Conservation (phyloP, 306 rosid species). For the Comarum palustre region DNA sequence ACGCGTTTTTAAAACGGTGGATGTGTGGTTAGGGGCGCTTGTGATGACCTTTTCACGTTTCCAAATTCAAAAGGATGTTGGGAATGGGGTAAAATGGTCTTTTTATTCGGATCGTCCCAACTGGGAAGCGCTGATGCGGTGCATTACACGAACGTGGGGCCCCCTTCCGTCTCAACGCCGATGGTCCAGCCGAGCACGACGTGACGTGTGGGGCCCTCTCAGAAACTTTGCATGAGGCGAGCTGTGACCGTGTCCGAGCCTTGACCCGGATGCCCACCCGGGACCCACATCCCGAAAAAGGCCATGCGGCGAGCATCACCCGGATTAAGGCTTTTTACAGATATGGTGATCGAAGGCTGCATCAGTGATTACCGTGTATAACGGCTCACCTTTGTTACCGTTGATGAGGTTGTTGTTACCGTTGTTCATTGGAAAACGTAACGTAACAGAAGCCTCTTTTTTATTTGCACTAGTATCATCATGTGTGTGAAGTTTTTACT, state of each 20-base stretch:
- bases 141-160: constrained; percentile 38
- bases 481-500: too few species aligned
- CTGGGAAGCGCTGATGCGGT: constrained; percentile 34
- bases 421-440: background rate
- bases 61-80: background rate
- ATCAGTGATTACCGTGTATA: constrained; percentile 12
- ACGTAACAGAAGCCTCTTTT: background rate
- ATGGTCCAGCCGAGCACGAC: constrained; percentile 36
- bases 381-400: background rate
- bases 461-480: too few species aligned
- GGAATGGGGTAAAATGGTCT: background rate
- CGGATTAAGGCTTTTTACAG: background rate
- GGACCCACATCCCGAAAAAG: background rate
- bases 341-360: background rate
- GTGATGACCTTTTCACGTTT: background rate
- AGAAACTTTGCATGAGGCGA: background rate
- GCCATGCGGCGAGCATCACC: background rate
- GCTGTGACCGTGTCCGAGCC: constrained; percentile 22
- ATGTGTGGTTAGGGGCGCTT: background rate
- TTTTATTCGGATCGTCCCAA: background rate
- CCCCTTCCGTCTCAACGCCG: constrained; percentile 20
- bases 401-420: background rate
- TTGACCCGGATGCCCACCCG: background rate
- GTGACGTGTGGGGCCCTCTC: constrained; percentile 47
- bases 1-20: background rate